phyloP scores from a whole-genome alignment of 2,329 filamentous ascomycete species.

The Nigrograna mackinnonii region DNA sequence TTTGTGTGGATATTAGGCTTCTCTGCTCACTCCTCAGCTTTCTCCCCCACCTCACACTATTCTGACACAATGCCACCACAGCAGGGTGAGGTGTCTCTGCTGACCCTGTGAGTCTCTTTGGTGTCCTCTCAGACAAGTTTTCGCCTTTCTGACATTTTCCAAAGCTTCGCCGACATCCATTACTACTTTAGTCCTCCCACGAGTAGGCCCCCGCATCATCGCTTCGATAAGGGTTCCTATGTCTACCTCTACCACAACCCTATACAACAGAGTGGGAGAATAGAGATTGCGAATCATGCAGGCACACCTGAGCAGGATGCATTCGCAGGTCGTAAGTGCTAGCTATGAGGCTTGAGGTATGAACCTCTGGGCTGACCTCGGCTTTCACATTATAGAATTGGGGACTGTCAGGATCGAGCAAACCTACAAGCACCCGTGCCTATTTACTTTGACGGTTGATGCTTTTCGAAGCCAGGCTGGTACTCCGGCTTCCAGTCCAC shows the following conservation, averaged over 20 bases:
- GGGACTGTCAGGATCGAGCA: slow-evolving; percentile 68
- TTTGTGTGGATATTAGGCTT: too few relatives aligned
- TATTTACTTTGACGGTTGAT: slow-evolving; percentile 70
- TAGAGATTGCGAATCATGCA: slow-evolving; percentile 76
- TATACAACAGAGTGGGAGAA: slow-evolving; percentile 65
- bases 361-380: slow-evolving; percentile 22
- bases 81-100: slow-evolving; percentile 51
- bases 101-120: slow-evolving; percentile 52
- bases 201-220: slow-evolving; percentile 72
- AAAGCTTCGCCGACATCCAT: slow-evolving; percentile 76
- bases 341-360: neutral
- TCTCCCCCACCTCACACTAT: neutral
- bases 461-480: slow-evolving; percentile 32
- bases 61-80: slow-evolving; percentile 48
- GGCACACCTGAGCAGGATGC: slow-evolving; percentile 79
- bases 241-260: slow-evolving; percentile 80
- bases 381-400: slow-evolving; percentile 55
- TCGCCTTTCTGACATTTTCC: slow-evolving; percentile 11
- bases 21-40: too few relatives aligned
- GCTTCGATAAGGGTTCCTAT: slow-evolving; percentile 80
- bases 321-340: slow-evolving; percentile 71
- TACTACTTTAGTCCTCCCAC: slow-evolving; percentile 75
- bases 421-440: slow-evolving; percentile 73
- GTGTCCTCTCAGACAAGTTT: slow-evolving; percentile 18
- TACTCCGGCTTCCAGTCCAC: slow-evolving; percentile 41